Evolutionary conservation across 352 stramenopile genomes (phyloP).

Genomic region (Pythium phragmitis): DNA sequence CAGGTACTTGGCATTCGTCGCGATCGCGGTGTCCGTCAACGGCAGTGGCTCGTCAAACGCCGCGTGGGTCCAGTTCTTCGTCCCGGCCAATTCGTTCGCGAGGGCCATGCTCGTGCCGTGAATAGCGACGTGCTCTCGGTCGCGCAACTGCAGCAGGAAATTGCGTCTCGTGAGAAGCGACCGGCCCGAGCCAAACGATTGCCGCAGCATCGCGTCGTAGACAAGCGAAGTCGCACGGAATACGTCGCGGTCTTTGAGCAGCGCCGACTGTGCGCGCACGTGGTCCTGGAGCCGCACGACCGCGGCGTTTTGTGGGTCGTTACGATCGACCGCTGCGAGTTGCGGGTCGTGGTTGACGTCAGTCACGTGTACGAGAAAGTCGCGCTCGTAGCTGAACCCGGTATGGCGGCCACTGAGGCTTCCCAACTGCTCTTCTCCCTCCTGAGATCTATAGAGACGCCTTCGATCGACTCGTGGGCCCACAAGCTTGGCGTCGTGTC

Average conservation of each 20-base stretch:
- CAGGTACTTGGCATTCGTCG: conserved; percentile 55
- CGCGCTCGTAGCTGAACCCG: conserved; percentile 53
- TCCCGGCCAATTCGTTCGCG: conserved; percentile 18
- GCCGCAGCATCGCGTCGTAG: conserved; percentile 5
- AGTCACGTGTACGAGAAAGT: conserved; percentile 59
- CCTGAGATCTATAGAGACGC: conserved; percentile 1
- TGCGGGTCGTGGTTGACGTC: conserved; percentile 21
- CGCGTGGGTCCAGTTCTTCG: conserved; percentile 24
- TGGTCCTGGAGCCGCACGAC: conserved; percentile 52
- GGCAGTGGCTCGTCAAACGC: conserved; percentile 72
- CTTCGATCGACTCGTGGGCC: conserved; percentile 23
- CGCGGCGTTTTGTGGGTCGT: conserved; percentile 66
- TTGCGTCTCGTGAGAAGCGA: conserved; percentile 64
- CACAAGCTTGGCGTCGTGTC: conserved; percentile 21
- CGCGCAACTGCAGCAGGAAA: conserved; percentile 49
- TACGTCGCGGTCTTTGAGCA: conserved; percentile 35
- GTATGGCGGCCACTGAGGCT: conserved; percentile 4
- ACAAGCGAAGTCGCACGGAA: conserved; percentile 40
- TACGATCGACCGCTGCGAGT: conserved; percentile 52
- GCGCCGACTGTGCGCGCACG: conserved; percentile 34
- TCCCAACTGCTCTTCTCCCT: conserved; percentile 10
- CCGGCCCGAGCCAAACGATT: not conserved
- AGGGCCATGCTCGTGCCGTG: conserved; percentile 46
- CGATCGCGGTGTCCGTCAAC: conserved; percentile 56
- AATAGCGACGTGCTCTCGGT: conserved; percentile 45